These are phyloP conservation scores for Tinospora cordifolia DNA, from an alignment of 164 flowering plant genomes.

Conservation along the genomic window DNA sequence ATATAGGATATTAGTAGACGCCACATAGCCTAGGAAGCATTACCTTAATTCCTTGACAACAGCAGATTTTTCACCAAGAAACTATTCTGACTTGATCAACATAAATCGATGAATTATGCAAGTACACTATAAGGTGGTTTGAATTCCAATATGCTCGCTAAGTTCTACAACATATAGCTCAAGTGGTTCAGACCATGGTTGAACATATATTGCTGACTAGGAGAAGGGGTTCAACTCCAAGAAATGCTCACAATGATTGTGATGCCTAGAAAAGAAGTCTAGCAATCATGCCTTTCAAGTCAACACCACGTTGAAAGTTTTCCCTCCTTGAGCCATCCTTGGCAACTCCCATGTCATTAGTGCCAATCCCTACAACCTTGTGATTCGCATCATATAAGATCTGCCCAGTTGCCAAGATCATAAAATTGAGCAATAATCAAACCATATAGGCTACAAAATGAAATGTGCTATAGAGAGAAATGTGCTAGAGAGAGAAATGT, in stretches of 20 bases:
- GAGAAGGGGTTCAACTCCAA: not conserved
- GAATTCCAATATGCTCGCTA: not conserved
- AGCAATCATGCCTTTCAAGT: constrained; percentile 52
- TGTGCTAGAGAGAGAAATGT: not conserved
- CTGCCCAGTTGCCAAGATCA: constrained; percentile 34
- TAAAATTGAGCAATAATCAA: constrained; percentile 8
- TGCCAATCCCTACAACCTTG: constrained; percentile 68
- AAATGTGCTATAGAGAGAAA: not conserved
- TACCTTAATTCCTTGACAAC: no score
- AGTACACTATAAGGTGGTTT: not conserved
- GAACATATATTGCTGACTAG: not conserved
- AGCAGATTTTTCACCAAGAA: not conserved
- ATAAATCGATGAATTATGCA: not conserved
- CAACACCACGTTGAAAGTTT: constrained; percentile 84
- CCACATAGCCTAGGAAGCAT: no score
- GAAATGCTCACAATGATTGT: not conserved
- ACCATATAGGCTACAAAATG: not conserved
- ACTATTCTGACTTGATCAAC: not conserved
- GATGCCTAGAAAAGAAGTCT: constrained; percentile 1
- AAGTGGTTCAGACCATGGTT: not conserved
- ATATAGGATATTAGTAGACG: no score
- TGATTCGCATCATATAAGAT: constrained; percentile 56
- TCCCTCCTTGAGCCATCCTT: constrained; percentile 82
- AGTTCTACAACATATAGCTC: not conserved
- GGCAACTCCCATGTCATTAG: constrained; percentile 90